Evolutionary conservation across 768 basidiomycete species (phyloP), one percentile per base, ranked within the genome.

Genomic region (Boletus eberwhitei): DNA sequence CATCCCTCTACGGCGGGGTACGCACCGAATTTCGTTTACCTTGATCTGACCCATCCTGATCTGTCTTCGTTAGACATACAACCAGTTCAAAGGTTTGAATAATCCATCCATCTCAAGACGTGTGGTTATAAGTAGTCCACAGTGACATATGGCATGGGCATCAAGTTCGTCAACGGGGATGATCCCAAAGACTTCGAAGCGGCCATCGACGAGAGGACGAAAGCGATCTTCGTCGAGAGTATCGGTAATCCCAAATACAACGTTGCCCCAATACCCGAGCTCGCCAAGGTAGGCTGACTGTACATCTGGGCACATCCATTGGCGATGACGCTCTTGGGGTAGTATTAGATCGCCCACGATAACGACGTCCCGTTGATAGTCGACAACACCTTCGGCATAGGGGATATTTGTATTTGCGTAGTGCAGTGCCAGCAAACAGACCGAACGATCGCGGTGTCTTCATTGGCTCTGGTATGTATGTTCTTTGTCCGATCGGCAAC

Each of bases 391-490:
- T 82, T 85, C 55, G 84, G 81, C n/a, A n/a, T n/a, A n/a, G n/a
- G n/a, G n/a, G n/a, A n/a, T n/a, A n/a, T n/a, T n/a, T n/a, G n/a
- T 16, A n/a, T 38, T 13, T 39, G 14, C 3, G 12, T 19, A 78
- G 80, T 81, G 0, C 78, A 83, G 79, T 32, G 81, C 81, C 2
- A 86, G 83, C 0, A 86, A 87, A 63, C 86, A 86, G 86, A 82
- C 87, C 8, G 76, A 82, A 1, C 82, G 8, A 80, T 87, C 49
- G 85, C 75, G 0, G 86, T 40, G 80, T 86, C 17, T 69, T 87
- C 29, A 59, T 88, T 24, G 86, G 87, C 74, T 13, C 29, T 29
- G 29, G 84, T 74, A 66, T 29, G 66, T 70, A 60, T 38, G 59
- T 53, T 52, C 12, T 24, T 46, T 32, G 6, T 43, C 14, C 14